Base-by-base conservation (phyloP, 768 basidiomycete species). In the Naganishia friedmannii region DNA sequence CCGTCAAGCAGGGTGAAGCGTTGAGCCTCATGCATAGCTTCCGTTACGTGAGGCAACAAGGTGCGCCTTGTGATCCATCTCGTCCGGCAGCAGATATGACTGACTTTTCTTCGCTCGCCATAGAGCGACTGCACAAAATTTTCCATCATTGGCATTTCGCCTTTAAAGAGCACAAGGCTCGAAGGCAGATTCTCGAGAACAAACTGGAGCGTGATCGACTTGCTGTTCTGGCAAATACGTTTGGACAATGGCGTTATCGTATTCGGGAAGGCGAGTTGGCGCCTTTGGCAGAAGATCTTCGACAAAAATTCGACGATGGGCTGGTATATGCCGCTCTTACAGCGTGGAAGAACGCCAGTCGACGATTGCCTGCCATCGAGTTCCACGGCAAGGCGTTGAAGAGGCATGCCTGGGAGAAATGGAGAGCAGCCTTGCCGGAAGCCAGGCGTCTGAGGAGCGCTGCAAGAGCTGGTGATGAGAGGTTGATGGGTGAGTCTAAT, bases 1-100 rank as follows among this genome's bases (percentile, higher is more conserved):
- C 65, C 8, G 17, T 72, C 28, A 66, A 67, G 39, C 67, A 65
- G 63, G 71, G 71, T 12, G 71, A 72, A 31, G 51, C 45, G n/a
- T n/a, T 68, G 19, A 72, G 67, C 53, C 54, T 72, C 29, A 72
- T 66, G 54, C 71, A 68, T 26, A 72, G 71, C 53, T 72, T 72
- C 67, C 66, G 71, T 19, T 67, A 60, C 21, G 71, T 72, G 12
- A 54, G 66, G 10, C 42, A 67, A 21, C 63, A 71, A 53, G 70
- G 70, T 67, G n/a, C 9, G 70, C 54, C 13, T 21, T 26, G 6
- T 4, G 45, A 29, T 12, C 8, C 26, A 17, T 23, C 28, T 51
- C 5, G 28, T 37, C n/a, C 34, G 26, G 39, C 28, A 23, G 5
- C 13, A 19, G 19, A 26, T 23, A 19, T 23, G 7, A 9, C 17